phyloP scores from a whole-genome alignment of 2,329 filamentous ascomycete species.

The Fusarium pseudograminearum region DNA sequence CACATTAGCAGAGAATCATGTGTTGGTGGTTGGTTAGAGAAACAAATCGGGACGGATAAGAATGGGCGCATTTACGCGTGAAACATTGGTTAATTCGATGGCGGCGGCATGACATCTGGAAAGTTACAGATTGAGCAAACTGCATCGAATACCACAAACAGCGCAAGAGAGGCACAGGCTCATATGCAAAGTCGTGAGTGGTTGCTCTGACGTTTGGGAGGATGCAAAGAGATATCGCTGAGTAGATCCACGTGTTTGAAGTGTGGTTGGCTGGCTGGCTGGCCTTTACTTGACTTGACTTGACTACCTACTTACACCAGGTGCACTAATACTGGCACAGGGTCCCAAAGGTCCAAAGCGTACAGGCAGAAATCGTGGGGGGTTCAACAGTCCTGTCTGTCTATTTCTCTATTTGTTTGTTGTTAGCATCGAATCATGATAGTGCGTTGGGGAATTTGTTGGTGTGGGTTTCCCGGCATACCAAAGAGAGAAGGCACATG shows the following conservation, averaged over 20 bases:
- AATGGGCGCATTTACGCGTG: neutral
- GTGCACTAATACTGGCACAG: conserved; percentile 8
- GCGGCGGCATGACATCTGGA: neutral
- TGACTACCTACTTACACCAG: neutral
- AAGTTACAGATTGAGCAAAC: conserved; percentile 10
- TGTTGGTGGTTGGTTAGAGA: conserved; percentile 3
- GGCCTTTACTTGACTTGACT: neutral
- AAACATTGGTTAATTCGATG: neutral
- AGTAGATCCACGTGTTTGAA: conserved; percentile 41
- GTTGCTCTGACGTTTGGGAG: conserved; percentile 13
- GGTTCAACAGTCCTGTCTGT: neutral
- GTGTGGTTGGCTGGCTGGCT: conserved; percentile 20
- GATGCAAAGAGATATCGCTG: conserved; percentile 24
- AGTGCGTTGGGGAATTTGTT: neutral
- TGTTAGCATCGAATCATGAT: neutral
- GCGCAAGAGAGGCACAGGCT: conserved; percentile 2
- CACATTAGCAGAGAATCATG: conserved; percentile 10
- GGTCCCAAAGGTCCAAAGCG: neutral
- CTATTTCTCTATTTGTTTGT: neutral
- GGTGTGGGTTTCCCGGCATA: conserved; percentile 23
- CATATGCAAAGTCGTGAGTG: conserved; percentile 12
- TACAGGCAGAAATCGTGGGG: conserved; percentile 2
- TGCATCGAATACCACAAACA: conserved; percentile 7
- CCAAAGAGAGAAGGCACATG: conserved; percentile 32
- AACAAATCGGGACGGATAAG: neutral